These are phyloP conservation scores for Botrytis tulipae DNA, from an alignment of 2,329 filamentous ascomycete species.

Conservation along the genomic window DNA sequence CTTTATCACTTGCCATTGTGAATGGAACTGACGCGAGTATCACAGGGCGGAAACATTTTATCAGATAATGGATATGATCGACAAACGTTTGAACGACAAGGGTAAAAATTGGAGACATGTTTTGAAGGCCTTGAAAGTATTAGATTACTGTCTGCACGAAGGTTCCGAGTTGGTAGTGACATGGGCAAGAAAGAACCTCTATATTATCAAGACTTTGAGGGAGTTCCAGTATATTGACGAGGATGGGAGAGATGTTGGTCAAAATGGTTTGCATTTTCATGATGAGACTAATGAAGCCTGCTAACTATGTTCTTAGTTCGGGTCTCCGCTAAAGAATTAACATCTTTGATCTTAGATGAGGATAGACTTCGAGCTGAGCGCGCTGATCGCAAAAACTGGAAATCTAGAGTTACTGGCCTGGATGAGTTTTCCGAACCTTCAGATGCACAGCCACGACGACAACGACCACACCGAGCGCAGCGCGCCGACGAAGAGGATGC, in stretches of 20 bases:
- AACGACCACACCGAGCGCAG: conserved; percentile 49
- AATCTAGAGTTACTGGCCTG: conserved; percentile 89
- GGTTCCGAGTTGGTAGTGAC: conserved; percentile 95
- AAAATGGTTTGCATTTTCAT: conserved; percentile 69
- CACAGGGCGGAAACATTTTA: conserved; percentile 87
- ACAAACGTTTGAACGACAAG: conserved; percentile 98
- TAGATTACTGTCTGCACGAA: conserved; percentile 97
- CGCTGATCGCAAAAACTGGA: conserved; percentile 91
- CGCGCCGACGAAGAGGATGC: conserved; percentile 78
- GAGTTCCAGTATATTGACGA: conserved; percentile 98
- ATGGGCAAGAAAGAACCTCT: conserved; percentile 96
- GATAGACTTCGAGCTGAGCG: conserved; percentile 87
- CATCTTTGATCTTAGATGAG: conserved; percentile 86
- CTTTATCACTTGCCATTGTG: neutral
- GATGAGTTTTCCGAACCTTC: conserved; percentile 68
- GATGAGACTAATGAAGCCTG: conserved; percentile 11
- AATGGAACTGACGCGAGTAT: conserved; percentile 18
- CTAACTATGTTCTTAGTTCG: conserved; percentile 64
- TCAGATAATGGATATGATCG: conserved; percentile 99
- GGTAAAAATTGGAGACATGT: conserved; percentile 99
- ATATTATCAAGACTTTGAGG: conserved; percentile 96
- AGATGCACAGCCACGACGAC: conserved; percentile 44
- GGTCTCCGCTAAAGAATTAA: conserved; percentile 93
- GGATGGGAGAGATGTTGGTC: conserved; percentile 90
- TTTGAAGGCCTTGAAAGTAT: conserved; percentile 92